Evolutionary conservation across 1,284 basidiomycete species (phyloP).

Genomic region (Mycocalia duriaeana): DNA sequence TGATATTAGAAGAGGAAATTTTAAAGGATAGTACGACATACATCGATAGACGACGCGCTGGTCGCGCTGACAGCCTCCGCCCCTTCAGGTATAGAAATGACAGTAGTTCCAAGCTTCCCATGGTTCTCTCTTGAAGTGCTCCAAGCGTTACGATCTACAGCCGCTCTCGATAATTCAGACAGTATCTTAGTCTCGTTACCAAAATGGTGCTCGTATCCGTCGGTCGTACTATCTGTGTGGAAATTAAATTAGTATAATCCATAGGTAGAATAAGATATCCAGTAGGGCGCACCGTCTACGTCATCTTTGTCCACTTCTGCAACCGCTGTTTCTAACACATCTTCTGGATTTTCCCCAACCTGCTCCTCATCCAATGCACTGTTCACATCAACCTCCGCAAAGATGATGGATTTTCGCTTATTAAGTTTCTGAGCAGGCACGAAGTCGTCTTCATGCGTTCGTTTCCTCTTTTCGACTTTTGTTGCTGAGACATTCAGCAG

Average conservation of each 20-base stretch:
- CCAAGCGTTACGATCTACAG: slow-evolving; percentile 52
- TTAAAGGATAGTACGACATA: slow-evolving; percentile 10
- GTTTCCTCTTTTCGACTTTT: slow-evolving; percentile 56
- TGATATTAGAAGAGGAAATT: slow-evolving; percentile 1
- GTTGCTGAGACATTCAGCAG: slow-evolving; percentile 90
- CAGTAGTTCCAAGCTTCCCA: slow-evolving; percentile 49
- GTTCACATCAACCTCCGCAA: slow-evolving; percentile 20
- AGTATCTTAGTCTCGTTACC: slow-evolving; percentile 46
- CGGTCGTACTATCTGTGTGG: slow-evolving; percentile 27
- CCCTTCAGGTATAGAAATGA: slow-evolving; percentile 45
- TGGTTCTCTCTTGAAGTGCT: slow-evolving; percentile 40
- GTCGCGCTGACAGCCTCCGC: slow-evolving; percentile 24
- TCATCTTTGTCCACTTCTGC: slow-evolving; percentile 18
- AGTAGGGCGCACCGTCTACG: slow-evolving; percentile 22
- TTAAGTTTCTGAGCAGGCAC: slow-evolving; percentile 57
- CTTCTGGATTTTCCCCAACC: slow-evolving; percentile 14
- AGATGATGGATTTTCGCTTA: slow-evolving; percentile 44
- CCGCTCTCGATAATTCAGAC: slow-evolving; percentile 40
- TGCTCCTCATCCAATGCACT: slow-evolving; percentile 19
- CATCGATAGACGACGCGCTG: slow-evolving; percentile 21
- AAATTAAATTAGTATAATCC: no score
- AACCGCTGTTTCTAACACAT: slow-evolving; percentile 15
- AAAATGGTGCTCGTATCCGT: slow-evolving; percentile 64
- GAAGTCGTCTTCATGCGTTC: slow-evolving; percentile 39
- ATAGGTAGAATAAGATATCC: not conserved